Evolutionary conservation across 2,329 filamentous ascomycete genomes (phyloP), one percentile per base, ranked within the genome.

Genomic region (Aquanectria penicillioides): DNA sequence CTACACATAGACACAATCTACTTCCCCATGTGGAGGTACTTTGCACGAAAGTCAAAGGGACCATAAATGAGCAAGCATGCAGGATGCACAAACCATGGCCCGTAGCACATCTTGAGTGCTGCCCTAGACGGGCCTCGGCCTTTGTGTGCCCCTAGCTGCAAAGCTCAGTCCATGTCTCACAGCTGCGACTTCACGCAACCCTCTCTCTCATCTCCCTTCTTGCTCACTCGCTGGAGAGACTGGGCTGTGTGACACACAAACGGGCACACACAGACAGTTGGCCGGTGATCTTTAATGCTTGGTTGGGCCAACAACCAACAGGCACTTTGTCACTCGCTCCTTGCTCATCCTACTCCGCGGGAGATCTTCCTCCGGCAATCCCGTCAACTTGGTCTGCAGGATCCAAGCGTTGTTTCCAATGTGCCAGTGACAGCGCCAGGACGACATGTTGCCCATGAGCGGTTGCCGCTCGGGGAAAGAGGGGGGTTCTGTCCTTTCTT

Each of bases 11-110:
- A n/a, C n/a, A n/a, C n/a, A n/a, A n/a, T n/a, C n/a, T n/a, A n/a
- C n/a, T n/a, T n/a, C n/a, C n/a, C n/a, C n/a, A n/a, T n/a, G n/a
- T n/a, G n/a, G n/a, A n/a, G n/a, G n/a, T n/a, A n/a, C n/a, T n/a
- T n/a, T n/a, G n/a, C n/a, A n/a, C n/a, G n/a, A n/a, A n/a, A n/a
- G n/a, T n/a, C n/a, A n/a, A n/a, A n/a, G n/a, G n/a, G n/a, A n/a
- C n/a, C n/a, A n/a, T 46, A 57, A 37, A 59, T 59, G 47, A 61
- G 43, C 64, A 66, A 56, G 58, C 64, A 63, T 61, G 63, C 59
- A 60, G 33, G 26, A 44, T 55, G 51, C 47, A 59, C 38, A 43
- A 63, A 50, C 48, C 53, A 36, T 31, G 41, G 18, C 36, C 29
- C 48, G 48, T 13, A 22, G 29, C 31, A 17, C 37, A 38, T 22